Percentiles rank a stretch among this genome's conserved stretches.
These are phyloP conservation scores for Ascochyta koolunga DNA, from an alignment of 2,329 filamentous ascomycete species.

Conservation along the genomic window DNA sequence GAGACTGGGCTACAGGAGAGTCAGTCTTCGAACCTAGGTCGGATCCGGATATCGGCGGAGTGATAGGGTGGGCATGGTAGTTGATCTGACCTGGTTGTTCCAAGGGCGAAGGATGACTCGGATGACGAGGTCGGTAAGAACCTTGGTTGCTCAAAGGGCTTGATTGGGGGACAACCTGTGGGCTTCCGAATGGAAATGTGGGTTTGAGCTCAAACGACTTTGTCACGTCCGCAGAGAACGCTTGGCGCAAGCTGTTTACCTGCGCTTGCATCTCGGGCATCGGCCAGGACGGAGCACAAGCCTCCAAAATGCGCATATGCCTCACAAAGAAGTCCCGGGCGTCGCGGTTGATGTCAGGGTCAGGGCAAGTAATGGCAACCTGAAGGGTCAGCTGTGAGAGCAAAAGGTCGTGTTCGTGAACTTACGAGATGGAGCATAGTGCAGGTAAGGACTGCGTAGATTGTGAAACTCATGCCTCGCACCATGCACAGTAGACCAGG, in stretches of 20 bases:
- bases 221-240: slow-evolving; percentile 84
- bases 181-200: slow-evolving; percentile 85
- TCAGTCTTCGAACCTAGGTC: slow-evolving; percentile 77
- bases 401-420: slow-evolving; percentile 25
- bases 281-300: slow-evolving; percentile 80
- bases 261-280: slow-evolving; percentile 90
- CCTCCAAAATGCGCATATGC: slow-evolving; percentile 92
- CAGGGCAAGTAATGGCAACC: slow-evolving; percentile 92
- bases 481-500: slow-evolving; percentile 89
- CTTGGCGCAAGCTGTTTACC: slow-evolving; percentile 85
- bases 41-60: slow-evolving; percentile 78
- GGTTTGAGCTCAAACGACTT: slow-evolving; percentile 90
- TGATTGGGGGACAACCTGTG: slow-evolving; percentile 65
- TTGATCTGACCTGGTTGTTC: slow-evolving; percentile 65
- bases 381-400: slow-evolving; percentile 46
- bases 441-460: slow-evolving; percentile 90
- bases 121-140: slow-evolving; percentile 58
- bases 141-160: slow-evolving; percentile 65
- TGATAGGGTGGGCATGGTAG: slow-evolving; percentile 72
- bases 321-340: slow-evolving; percentile 88
- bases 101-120: slow-evolving; percentile 55
- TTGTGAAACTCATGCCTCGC: slow-evolving; percentile 90
- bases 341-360: slow-evolving; percentile 83
- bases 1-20: slow-evolving; percentile 73
- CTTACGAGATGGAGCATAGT: slow-evolving; percentile 91